Conservation (phyloP, 257 asterid genomes). For the Leonotis leonurus region DNA sequence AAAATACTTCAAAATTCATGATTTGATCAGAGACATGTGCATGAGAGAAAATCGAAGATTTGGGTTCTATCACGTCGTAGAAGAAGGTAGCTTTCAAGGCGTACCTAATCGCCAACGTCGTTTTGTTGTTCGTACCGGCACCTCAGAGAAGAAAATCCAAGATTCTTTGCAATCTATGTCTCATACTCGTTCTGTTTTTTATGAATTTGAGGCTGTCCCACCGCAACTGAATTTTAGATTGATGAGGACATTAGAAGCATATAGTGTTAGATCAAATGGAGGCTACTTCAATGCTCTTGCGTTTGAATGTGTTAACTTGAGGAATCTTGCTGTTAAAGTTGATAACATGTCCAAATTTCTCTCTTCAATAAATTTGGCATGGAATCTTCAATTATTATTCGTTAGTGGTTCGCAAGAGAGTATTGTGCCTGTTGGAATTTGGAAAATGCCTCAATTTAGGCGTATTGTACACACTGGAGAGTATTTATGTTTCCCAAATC, state of each 20-base stretch:
- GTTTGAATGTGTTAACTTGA: background rate
- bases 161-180: background rate
- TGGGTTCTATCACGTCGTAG: background rate
- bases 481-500: no score
- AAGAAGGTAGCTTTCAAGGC: background rate
- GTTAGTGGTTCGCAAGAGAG: background rate
- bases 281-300: no score
- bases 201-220: background rate
- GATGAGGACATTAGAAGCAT: background rate
- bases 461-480: no score
- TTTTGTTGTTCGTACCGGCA: background rate
- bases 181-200: slow-evolving; percentile 1
- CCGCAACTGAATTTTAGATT: background rate
- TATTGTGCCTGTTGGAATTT: no score
- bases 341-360: background rate
- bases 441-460: no score
- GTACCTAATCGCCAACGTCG: background rate
- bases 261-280: background rate
- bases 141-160: background rate
- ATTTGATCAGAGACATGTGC: slow-evolving; percentile 4
- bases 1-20: background rate
- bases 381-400: slow-evolving; percentile 2
- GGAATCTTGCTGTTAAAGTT: background rate
- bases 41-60: background rate
- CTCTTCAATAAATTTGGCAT: background rate